Conservation (phyloP, 2,329 filamentous ascomycete genomes). For the Hypomyces perniciosus region DNA sequence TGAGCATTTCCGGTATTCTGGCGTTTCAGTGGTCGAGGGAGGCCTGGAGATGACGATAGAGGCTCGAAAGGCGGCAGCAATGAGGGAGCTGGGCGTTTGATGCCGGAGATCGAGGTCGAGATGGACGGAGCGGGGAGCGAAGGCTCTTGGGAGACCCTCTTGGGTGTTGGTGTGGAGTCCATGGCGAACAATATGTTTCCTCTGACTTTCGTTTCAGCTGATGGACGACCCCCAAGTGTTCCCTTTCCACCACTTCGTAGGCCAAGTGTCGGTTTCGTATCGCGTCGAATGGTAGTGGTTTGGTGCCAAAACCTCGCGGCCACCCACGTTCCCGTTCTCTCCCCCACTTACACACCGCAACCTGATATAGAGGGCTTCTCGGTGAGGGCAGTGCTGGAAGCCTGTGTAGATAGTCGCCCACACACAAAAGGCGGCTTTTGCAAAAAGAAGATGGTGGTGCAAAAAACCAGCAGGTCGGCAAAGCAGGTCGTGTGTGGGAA, state of each 20-base stretch:
- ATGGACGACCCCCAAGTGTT: no score
- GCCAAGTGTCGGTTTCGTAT: neutral
- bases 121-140: constrained; percentile 26
- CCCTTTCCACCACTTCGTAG: no score
- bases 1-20: constrained; percentile 48
- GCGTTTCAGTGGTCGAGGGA: constrained; percentile 64
- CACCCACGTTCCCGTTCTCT: neutral
- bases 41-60: constrained; percentile 67
- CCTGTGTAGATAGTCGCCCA: no score
- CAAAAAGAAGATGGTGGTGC: neutral
- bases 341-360: constrained; percentile 1
- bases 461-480: constrained; percentile 5
- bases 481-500: constrained; percentile 12
- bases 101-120: constrained; percentile 29
- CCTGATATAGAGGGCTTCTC: neutral
- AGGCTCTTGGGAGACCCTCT: constrained; percentile 26
- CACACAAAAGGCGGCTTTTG: neutral
- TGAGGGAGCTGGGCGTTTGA: constrained; percentile 59
- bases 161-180: constrained; percentile 36
- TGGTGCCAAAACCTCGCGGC: neutral
- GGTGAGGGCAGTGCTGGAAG: neutral
- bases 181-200: constrained; percentile 20
- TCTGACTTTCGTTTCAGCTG: no score
- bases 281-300: neutral
- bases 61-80: constrained; percentile 76